phyloP scores from a whole-genome alignment of 2,329 filamentous ascomycete genomes.

The Sordariomycetes sp. region DNA sequence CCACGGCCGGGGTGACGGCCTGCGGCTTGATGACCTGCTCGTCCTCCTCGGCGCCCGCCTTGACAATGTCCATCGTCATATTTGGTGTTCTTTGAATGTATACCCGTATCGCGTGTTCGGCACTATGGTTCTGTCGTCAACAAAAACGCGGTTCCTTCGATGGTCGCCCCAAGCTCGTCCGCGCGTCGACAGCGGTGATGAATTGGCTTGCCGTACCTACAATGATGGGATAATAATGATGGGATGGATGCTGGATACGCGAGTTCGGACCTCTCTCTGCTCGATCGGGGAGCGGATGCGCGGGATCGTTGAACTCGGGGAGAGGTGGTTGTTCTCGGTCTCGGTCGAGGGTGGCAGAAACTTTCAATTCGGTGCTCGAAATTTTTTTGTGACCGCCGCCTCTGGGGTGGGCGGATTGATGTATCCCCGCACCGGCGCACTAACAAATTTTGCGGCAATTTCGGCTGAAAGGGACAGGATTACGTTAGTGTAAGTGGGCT shows the following conservation, averaged over 20 bases:
- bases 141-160: neutral
- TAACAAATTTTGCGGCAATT: neutral
- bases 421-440: neutral
- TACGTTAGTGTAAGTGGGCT: neutral
- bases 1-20: constrained; percentile 60
- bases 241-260: neutral
- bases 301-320: neutral
- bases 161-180: neutral
- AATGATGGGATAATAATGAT: neutral
- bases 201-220: neutral
- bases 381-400: neutral
- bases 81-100: neutral
- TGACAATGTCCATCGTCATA: constrained; percentile 35
- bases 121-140: neutral
- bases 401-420: neutral
- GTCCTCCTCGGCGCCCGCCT: constrained; percentile 45
- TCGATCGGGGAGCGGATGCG: neutral
- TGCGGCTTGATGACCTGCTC: constrained; percentile 90
- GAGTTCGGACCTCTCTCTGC: neutral
- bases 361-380: neutral
- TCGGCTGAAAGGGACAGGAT: neutral
- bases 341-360: neutral
- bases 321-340: neutral
- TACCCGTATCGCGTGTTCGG: neutral
- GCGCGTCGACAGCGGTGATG: neutral